Conservation (phyloP, 208 protist genomes). For the Crithidia acanthocephali region DNA sequence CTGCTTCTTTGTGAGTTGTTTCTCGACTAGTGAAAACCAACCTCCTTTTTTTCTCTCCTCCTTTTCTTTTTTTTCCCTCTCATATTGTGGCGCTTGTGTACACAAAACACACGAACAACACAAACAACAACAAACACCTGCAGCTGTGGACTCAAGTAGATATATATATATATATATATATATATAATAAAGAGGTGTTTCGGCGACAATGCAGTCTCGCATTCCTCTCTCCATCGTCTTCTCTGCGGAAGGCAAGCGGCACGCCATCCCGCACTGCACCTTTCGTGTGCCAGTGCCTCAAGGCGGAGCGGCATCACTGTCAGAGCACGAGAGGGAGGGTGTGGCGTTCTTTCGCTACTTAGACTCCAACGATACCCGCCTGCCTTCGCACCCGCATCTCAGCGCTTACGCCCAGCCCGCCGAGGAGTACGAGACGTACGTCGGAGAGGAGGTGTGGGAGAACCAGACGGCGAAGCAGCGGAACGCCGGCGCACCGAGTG, state of each 20-base stretch:
- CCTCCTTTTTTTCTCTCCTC: too few relatives aligned
- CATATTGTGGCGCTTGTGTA: neutral
- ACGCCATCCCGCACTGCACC: slow-evolving; percentile 63
- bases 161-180: too few relatives aligned
- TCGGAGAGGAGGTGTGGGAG: slow-evolving; percentile 80
- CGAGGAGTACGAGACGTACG: slow-evolving; percentile 81
- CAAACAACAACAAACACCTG: too few relatives aligned
- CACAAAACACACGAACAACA: too few relatives aligned
- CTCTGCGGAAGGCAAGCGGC: slow-evolving; percentile 31
- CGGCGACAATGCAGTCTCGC: slow-evolving; percentile 47
- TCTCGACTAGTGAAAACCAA: too few relatives aligned
- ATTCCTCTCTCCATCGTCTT: slow-evolving; percentile 70
- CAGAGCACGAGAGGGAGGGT: slow-evolving; percentile 7
- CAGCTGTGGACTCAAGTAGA: too few relatives aligned
- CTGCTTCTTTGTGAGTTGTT: too few relatives aligned
- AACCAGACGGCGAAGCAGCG: neutral
- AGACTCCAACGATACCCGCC: slow-evolving; percentile 76
- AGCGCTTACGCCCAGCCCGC: slow-evolving; percentile 36
- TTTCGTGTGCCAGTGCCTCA: slow-evolving; percentile 40
- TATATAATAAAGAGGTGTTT: too few relatives aligned
- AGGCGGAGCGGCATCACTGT: too few relatives aligned
- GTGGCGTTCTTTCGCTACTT: slow-evolving; percentile 73
- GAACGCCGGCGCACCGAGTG: too few relatives aligned
- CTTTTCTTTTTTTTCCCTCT: neutral
- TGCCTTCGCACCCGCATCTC: slow-evolving; percentile 59